These are phyloP conservation scores for Kalmusia sp. DNA, from an alignment of 2,329 filamentous ascomycete genomes.

Conservation along the genomic window DNA sequence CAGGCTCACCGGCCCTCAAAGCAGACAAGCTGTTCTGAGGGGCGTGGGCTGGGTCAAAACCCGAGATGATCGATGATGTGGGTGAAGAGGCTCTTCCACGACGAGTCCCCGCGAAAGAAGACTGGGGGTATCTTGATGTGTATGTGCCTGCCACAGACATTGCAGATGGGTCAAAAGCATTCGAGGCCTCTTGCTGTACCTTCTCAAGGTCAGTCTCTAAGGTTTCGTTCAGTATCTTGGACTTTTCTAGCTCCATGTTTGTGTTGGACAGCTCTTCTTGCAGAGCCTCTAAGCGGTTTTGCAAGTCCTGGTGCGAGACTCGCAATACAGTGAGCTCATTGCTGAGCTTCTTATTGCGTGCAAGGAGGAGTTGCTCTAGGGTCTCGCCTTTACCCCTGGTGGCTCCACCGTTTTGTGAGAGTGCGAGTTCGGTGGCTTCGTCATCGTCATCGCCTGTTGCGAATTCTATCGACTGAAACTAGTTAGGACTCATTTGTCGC, in stretches of 20 bases:
- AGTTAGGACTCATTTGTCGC: conserved; percentile 13
- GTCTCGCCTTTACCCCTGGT: conserved; percentile 75
- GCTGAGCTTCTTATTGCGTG: conserved; percentile 94
- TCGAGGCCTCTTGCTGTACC: conserved; percentile 83
- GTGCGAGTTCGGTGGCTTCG: conserved; percentile 40
- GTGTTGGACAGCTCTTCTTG: conserved; percentile 84
- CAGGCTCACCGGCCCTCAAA: conserved; percentile 69
- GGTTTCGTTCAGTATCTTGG: conserved; percentile 83
- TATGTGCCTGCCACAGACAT: conserved; percentile 95
- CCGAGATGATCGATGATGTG: conserved; percentile 97
- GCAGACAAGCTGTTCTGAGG: conserved; percentile 59
- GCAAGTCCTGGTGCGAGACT: conserved; percentile 92
- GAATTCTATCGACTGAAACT: conserved; percentile 82
- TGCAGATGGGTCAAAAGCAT: conserved; percentile 81
- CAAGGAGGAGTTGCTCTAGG: conserved; percentile 87
- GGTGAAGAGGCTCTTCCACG: conserved; percentile 77
- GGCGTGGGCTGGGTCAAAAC: conserved; percentile 68
- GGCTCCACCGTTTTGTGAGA: conserved; percentile 56
- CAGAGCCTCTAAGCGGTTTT: conserved; percentile 77
- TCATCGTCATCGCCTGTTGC: conserved; percentile 80
- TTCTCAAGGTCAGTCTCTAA: conserved; percentile 90
- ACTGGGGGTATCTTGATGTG: conserved; percentile 77
- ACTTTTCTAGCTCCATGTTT: conserved; percentile 85
- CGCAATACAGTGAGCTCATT: conserved; percentile 92
- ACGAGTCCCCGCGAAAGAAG: conserved; percentile 57